These are phyloP conservation scores for Ustilago nuda DNA, from an alignment of 1,284 basidiomycete species.

Conservation along the genomic window DNA sequence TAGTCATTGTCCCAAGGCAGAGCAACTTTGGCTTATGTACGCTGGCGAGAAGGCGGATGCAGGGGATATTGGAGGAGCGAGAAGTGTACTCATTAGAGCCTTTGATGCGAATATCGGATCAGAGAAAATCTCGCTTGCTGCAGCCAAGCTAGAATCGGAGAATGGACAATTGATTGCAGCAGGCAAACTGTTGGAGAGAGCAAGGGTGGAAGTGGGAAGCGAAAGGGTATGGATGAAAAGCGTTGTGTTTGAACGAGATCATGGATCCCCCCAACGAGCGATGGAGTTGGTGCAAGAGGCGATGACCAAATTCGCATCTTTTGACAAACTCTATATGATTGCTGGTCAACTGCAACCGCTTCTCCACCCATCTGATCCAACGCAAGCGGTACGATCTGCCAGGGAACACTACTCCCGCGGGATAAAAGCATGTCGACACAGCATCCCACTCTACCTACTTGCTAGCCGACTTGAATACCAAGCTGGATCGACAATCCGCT, in stretches of 20 bases:
- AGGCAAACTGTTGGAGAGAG: slow-evolving; percentile 84
- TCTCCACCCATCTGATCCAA: not conserved
- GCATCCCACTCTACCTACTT: slow-evolving; percentile 86
- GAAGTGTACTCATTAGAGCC: slow-evolving; percentile 85
- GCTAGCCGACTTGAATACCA: slow-evolving; percentile 87
- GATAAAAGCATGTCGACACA: slow-evolving; percentile 83
- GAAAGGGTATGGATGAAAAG: slow-evolving; percentile 98
- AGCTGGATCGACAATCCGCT: slow-evolving; percentile 88
- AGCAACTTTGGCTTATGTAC: slow-evolving; percentile 95
- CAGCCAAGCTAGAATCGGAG: slow-evolving; percentile 94
- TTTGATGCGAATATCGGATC: slow-evolving; percentile 96
- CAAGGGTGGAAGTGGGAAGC: slow-evolving; percentile 88
- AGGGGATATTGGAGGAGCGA: slow-evolving; percentile 82
- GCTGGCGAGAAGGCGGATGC: slow-evolving; percentile 94
- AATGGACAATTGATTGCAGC: slow-evolving; percentile 89
- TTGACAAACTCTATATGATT: slow-evolving; percentile 94
- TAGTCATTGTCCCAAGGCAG: slow-evolving; percentile 89
- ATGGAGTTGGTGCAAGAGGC: slow-evolving; percentile 81
- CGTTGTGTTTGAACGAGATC: slow-evolving; percentile 90
- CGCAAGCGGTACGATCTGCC: slow-evolving; percentile 16
- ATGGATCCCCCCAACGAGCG: slow-evolving; percentile 80
- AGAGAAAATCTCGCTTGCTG: slow-evolving; percentile 96
- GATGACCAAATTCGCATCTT: slow-evolving; percentile 83
- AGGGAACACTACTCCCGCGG: slow-evolving; percentile 74
- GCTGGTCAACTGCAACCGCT: slow-evolving; percentile 83